phyloP scores from a whole-genome alignment of 2,329 filamentous ascomycete species.

The Cephalotrichum gorgonifer region DNA sequence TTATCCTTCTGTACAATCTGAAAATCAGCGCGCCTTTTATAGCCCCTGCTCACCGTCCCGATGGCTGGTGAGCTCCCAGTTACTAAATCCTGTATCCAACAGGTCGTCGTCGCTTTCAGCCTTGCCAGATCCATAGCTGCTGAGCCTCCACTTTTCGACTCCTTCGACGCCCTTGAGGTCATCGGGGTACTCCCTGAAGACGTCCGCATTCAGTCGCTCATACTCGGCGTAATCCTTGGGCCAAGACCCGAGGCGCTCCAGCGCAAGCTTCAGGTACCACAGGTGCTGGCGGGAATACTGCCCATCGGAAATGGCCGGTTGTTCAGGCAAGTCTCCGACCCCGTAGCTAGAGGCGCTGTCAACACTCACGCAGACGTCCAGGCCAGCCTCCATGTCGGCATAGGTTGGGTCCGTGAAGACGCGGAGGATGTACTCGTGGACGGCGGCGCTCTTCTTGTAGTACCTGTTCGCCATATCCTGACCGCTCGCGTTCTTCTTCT shows the following conservation, averaged over 20 bases:
- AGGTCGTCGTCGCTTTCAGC: conserved; percentile 27
- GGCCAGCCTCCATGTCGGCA: conserved; percentile 17
- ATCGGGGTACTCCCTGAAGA: conserved; percentile 27
- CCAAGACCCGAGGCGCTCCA: conserved; percentile 26
- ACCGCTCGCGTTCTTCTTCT: conserved; percentile 16
- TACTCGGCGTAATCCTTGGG: conserved; percentile 37
- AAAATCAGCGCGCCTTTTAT: no score
- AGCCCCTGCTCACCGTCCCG: neutral
- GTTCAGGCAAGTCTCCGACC: conserved; percentile 5
- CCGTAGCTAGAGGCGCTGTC: conserved; percentile 14
- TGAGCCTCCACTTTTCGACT: conserved; percentile 35
- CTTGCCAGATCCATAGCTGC: conserved; percentile 32
- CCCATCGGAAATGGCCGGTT: conserved; percentile 13
- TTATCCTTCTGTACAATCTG: no score
- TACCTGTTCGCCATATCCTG: conserved; percentile 23
- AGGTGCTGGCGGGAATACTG: conserved; percentile 23
- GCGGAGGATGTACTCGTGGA: conserved; percentile 25
- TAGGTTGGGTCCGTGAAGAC: conserved; percentile 20
- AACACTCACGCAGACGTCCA: conserved; percentile 12
- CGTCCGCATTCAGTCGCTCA: conserved; percentile 30
- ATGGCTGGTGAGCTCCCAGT: conserved; percentile 13
- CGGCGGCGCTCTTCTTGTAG: conserved; percentile 23
- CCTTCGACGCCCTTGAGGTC: conserved; percentile 29
- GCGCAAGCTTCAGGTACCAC: conserved; percentile 24
- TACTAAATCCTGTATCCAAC: conserved; percentile 12